Base-by-base conservation (phyloP, 2,329 filamentous ascomycete genomes). In the Chrysosphaeria jannelii region DNA sequence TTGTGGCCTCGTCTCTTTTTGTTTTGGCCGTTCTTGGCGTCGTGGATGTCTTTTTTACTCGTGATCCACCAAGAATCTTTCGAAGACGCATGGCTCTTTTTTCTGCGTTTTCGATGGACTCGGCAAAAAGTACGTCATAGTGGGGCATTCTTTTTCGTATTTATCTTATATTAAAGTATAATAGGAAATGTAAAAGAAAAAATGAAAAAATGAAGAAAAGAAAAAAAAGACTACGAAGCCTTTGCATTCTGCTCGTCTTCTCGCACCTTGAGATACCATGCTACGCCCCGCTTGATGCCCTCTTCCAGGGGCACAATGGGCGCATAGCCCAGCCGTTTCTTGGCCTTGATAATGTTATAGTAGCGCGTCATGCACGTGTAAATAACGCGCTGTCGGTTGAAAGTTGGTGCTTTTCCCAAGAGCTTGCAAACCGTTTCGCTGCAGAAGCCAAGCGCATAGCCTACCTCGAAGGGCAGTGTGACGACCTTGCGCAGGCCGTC, bases 311-410 rank as follows among this genome's bases (percentile, higher is more conserved):
- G 47, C 24, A 71, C 62, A 25, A 74, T 43, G 3, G 71, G 70
- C 39, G 45, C 40, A 43, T 79, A 79, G 3, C 65, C 65, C 26
- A 79, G 45, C 33, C 69, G 50, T 34, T 41, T 48, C 51, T 62
- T 70, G 27, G 71, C 71, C 54, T 79, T 79, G 28, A 50, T 48
- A 38, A 76, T 75, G 44, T 64, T 63, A 44, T 71, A 76, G 45
- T 76, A 79, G 27, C 71, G 53, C 27, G 63, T 70, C 64, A 76
- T 71, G 39, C 57, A 65, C 37, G 60, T 62, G 40, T 67, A 74
- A 32, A 56, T 48, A 29, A 71, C 57, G 27, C 56, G 47, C 44
- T 58, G 51, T 33, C 53, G 49, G 35, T 48, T 65, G 34, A 68
- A 54, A 10, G 53, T 63, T 2, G 59, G 49, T 18, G 48, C 48